Conservation (phyloP, 768 basidiomycete genomes). For the Myochromella boudieri region DNA sequence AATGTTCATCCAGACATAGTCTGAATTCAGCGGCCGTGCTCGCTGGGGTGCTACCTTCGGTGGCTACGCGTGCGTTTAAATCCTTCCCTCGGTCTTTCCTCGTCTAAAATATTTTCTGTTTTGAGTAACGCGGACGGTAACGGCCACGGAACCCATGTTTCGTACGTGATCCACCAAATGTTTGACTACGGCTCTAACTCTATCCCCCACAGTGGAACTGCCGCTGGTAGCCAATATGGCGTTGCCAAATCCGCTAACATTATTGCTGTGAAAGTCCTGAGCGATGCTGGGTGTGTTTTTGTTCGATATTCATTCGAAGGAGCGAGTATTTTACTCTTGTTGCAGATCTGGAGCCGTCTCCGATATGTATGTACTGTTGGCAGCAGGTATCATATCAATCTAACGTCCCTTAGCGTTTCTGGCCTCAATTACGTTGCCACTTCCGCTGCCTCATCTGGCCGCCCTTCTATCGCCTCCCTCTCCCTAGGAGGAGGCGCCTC, state of each 20-base stretch:
- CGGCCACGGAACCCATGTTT: conserved; percentile 40
- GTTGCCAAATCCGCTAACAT: conserved; percentile 28
- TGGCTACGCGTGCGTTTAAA: conserved; percentile 13
- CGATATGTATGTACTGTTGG: neutral
- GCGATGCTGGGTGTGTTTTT: neutral
- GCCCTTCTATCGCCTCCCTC: conserved; percentile 3
- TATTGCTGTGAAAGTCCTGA: conserved; percentile 10
- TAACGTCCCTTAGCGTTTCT: conserved; percentile 1
- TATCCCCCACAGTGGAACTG: conserved; percentile 30
- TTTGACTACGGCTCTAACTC: neutral
- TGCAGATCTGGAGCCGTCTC: neutral
- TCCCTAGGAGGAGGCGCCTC: conserved; percentile 3
- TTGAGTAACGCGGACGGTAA: conserved; percentile 31
- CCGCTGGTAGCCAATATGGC: conserved; percentile 33
- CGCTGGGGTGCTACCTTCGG: conserved; percentile 37
- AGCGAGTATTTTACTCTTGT: neutral
- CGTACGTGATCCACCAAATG: conserved; percentile 19
- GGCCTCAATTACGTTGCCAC: conserved; percentile 2
- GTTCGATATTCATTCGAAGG: neutral
- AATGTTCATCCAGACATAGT: conserved; percentile 15
- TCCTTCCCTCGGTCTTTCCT: neutral
- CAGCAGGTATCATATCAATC: neutral
- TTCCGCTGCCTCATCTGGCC: neutral
- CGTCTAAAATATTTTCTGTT: neutral
- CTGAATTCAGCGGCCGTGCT: conserved; percentile 41